Conservation (phyloP, 2,329 filamentous ascomycete species). For the Capronia coronata region DNA sequence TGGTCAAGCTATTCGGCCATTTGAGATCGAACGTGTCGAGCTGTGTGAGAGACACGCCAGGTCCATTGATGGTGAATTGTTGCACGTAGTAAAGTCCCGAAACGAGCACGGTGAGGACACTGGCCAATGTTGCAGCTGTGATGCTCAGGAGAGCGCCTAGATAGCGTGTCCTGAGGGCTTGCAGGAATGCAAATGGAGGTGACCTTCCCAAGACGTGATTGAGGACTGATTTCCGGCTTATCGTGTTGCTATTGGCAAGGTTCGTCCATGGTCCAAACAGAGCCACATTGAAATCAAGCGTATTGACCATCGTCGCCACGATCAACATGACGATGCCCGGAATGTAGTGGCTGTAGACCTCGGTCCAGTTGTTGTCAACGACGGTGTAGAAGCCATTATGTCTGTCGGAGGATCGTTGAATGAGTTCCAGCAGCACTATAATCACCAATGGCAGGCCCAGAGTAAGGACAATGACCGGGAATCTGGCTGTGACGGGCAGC, state of each 20-base stretch:
- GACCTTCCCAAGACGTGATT: constrained; percentile 23
- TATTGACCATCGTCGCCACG: constrained; percentile 25
- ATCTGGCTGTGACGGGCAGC: constrained; percentile 23
- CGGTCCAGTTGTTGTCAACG: constrained; percentile 22
- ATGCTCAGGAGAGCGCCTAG: constrained; percentile 28
- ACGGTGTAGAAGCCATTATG: constrained; percentile 29
- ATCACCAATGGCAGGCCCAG: constrained; percentile 26
- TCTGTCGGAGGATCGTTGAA: constrained; percentile 26
- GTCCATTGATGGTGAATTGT: constrained; percentile 23
- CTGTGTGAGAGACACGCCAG: constrained; percentile 28
- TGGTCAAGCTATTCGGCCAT: constrained; percentile 21
- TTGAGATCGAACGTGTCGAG: constrained; percentile 30
- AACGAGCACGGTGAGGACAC: constrained; percentile 29
- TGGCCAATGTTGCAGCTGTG: constrained; percentile 23
- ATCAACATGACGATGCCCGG: constrained; percentile 27
- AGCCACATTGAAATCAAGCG: constrained; percentile 27
- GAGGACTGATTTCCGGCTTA: constrained; percentile 21
- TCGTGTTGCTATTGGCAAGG: constrained; percentile 20
- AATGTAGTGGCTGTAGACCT: constrained; percentile 32
- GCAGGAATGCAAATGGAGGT: constrained; percentile 20
- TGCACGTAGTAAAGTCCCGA: constrained; percentile 32
- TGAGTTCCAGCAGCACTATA: constrained; percentile 22
- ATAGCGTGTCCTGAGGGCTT: constrained; percentile 19
- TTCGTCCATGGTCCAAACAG: constrained; percentile 26
- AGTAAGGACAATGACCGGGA: constrained; percentile 19